Evolutionary conservation across 163 green algal species (phyloP).

Genomic region (Scenedesmus sp.): DNA sequence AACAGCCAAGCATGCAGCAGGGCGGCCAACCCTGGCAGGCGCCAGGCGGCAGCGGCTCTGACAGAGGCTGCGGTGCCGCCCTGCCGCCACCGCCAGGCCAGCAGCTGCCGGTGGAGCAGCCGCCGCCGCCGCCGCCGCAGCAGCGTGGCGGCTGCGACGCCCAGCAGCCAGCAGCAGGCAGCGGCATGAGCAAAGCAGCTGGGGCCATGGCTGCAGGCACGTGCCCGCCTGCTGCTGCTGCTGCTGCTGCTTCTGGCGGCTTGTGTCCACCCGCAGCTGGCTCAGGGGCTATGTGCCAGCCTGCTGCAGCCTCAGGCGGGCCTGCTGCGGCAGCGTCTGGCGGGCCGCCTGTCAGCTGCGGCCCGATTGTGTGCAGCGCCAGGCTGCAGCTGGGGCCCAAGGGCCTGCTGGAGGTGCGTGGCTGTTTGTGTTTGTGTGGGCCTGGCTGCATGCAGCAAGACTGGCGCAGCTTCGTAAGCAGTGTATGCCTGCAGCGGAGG

Average conservation of each 20-base stretch:
- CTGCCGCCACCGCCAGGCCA: neutral
- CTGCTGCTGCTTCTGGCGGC: constrained; percentile 2
- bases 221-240: neutral
- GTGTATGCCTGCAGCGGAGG: too few relatives aligned
- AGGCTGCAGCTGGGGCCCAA: constrained; percentile 27
- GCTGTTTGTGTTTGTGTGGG: too few relatives aligned
- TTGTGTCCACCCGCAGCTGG: neutral
- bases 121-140: neutral
- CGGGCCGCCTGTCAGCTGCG: neutral
- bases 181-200: neutral
- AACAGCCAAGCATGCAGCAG: constrained; percentile 7
- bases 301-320: neutral
- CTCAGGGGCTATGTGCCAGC: neutral
- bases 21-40: neutral
- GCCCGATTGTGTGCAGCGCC: constrained; percentile 20
- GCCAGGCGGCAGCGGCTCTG: neutral
- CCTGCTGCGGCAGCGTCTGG: neutral
- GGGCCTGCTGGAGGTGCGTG: constrained; percentile 29
- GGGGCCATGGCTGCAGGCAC: neutral
- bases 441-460: neutral
- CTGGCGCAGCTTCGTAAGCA: too few relatives aligned
- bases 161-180: neutral
- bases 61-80: neutral
- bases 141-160: neutral
- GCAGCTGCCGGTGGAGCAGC: neutral